These are phyloP conservation scores for Lycium barbarum DNA, from an alignment of 257 asterid genomes.

Conservation along the genomic window DNA sequence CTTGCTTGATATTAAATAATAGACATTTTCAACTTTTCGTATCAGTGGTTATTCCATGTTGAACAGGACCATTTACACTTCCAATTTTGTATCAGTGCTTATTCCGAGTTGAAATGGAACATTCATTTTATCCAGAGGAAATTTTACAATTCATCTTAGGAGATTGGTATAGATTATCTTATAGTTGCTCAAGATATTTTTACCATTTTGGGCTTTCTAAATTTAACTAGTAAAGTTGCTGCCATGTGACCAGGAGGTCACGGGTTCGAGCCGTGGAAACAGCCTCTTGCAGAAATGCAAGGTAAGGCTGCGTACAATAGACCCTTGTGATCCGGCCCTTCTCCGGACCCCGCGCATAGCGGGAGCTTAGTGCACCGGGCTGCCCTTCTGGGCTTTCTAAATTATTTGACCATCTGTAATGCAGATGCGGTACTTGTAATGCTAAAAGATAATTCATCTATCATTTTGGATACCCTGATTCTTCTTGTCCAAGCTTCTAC, in stretches of 20 bases:
- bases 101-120: constrained; percentile 15
- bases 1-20: neutral
- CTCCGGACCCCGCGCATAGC: too few species aligned
- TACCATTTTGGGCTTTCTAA: neutral
- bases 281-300: too few species aligned
- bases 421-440: constrained; percentile 8
- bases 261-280: too few species aligned
- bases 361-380: too few species aligned
- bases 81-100: neutral
- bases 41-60: constrained; percentile 19
- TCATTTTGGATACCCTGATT: constrained; percentile 15
- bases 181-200: constrained; percentile 2
- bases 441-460: neutral
- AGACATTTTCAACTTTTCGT: constrained; percentile 6
- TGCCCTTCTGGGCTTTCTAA: too few species aligned
- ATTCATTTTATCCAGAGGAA: neutral
- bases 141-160: neutral
- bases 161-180: neutral
- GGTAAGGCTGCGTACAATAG: too few species aligned
- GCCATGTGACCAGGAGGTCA: too few species aligned
- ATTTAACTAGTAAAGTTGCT: too few species aligned
- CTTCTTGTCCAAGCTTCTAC: neutral
- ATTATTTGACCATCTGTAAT: neutral
- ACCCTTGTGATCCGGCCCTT: too few species aligned
- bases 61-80: neutral